Percentiles rank a stretch among this genome's conserved stretches.
Evolutionary conservation across 2,329 filamentous ascomycete species (phyloP).

Genomic region (Teratosphaeria zuluensis): DNA sequence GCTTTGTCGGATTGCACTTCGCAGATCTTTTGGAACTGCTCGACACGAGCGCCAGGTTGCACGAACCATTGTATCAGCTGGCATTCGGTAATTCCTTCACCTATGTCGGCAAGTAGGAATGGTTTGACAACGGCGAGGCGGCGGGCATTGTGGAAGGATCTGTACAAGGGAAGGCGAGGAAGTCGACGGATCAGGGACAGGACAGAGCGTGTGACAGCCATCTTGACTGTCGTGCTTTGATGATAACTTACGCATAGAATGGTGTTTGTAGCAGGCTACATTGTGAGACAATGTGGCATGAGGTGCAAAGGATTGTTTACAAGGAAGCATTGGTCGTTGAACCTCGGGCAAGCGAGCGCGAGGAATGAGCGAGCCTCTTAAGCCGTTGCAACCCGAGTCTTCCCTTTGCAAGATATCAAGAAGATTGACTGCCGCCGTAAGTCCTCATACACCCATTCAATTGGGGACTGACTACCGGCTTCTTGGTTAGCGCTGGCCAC

Average conservation of each 20-base stretch:
- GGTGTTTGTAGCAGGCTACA: not conserved
- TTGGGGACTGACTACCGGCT: too few relatives aligned
- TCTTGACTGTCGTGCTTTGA: not conserved
- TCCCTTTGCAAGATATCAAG: too few relatives aligned
- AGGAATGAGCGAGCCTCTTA: not conserved
- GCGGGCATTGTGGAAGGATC: slow-evolving; percentile 19
- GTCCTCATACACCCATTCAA: too few relatives aligned
- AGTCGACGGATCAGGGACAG: not conserved
- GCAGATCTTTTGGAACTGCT: slow-evolving; percentile 96
- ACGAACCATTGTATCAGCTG: slow-evolving; percentile 99
- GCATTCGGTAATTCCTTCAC: slow-evolving; percentile 93
- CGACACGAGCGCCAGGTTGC: slow-evolving; percentile 84
- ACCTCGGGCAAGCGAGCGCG: not conserved
- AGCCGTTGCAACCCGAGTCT: not conserved
- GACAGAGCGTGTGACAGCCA: not conserved
- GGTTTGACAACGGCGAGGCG: slow-evolving; percentile 54
- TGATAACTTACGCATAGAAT: not conserved
- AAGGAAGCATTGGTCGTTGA: not conserved
- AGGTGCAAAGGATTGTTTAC: not conserved
- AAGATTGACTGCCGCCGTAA: too few relatives aligned
- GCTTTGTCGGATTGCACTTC: slow-evolving; percentile 99
- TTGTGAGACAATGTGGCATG: not conserved
- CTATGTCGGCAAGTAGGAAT: slow-evolving; percentile 75
- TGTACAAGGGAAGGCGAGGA: slow-evolving; percentile 7
- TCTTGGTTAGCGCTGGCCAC: too few relatives aligned